These are phyloP conservation scores for Cetradonia linearis DNA, from an alignment of 495 filamentous ascomycete species.

Conservation along the genomic window DNA sequence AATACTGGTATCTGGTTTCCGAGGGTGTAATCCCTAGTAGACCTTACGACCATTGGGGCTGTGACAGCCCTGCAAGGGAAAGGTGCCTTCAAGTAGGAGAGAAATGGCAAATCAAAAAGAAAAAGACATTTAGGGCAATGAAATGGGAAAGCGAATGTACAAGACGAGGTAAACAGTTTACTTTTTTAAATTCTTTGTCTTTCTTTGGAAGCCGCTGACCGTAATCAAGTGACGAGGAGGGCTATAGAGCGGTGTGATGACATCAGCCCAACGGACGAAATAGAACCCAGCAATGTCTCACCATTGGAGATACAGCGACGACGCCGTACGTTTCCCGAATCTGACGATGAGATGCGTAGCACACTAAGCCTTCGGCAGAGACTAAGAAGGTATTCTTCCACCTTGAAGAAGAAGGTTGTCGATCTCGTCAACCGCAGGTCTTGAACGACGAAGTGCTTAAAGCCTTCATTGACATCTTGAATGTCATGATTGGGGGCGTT, in stretches of 20 bases:
- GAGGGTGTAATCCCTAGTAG: background rate
- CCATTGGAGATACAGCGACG: background rate
- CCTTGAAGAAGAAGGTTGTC: background rate
- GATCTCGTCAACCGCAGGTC: background rate
- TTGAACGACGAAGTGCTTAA: background rate
- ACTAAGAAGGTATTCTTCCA: background rate
- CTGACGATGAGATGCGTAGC: background rate
- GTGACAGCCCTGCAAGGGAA: background rate
- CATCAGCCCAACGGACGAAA: background rate
- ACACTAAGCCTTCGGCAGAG: background rate
- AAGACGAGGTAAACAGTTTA: conserved; percentile 1
- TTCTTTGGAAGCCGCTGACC: background rate
- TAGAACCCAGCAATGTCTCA: background rate
- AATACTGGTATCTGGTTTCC: background rate
- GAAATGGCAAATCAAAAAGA: background rate
- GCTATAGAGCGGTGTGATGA: background rate
- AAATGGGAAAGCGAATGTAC: background rate
- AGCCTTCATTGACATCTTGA: background rate
- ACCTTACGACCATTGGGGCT: background rate
- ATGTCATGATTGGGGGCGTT: background rate
- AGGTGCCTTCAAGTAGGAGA: background rate
- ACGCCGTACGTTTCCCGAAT: background rate
- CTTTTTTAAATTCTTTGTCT: background rate
- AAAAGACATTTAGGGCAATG: background rate
- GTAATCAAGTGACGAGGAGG: background rate